A percentile compares a stretch with the other conserved stretches of the same genome.
Conservation (phyloP, 2,329 filamentous ascomycete species). For the Emericellopsis cladophorae region DNA sequence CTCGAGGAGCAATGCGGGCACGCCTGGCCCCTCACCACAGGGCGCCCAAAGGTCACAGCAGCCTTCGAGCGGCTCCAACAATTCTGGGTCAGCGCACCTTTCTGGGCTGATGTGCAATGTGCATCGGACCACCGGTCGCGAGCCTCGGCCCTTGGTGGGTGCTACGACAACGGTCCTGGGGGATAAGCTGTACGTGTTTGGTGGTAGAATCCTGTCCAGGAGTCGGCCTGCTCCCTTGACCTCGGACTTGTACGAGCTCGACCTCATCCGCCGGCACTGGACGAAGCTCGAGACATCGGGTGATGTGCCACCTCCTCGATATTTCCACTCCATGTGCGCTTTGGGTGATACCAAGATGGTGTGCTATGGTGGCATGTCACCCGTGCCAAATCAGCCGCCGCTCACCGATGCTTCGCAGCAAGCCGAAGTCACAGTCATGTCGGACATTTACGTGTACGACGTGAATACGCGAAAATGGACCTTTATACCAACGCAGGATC, state of each 20-base stretch:
- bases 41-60: background rate
- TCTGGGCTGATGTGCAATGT: constrained; percentile 60
- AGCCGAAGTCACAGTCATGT: constrained; percentile 91
- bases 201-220: constrained; percentile 75
- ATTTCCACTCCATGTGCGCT: constrained; percentile 93
- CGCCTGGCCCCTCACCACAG: constrained; percentile 43
- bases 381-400: constrained; percentile 41
- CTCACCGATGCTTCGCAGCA: constrained; percentile 39
- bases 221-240: constrained; percentile 71
- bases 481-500: constrained; percentile 64
- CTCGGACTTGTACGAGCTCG: constrained; percentile 84
- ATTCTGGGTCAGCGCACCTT: constrained; percentile 41
- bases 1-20: constrained; percentile 35
- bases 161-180: constrained; percentile 91
- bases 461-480: constrained; percentile 75
- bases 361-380: constrained; percentile 97
- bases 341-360: constrained; percentile 93
- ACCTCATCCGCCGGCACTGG: constrained; percentile 87
- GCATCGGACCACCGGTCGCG: constrained; percentile 77
- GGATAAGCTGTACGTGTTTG: constrained; percentile 95
- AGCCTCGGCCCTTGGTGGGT: constrained; percentile 84
- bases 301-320: constrained; percentile 79
- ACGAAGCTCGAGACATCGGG: constrained; percentile 75
- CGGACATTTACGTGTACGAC: constrained; percentile 93
- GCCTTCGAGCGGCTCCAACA: constrained; percentile 2